Percentiles rank a stretch among this genome's conserved stretches.
Conservation (phyloP, 768 basidiomycete species). For the Suillus subluteus region DNA sequence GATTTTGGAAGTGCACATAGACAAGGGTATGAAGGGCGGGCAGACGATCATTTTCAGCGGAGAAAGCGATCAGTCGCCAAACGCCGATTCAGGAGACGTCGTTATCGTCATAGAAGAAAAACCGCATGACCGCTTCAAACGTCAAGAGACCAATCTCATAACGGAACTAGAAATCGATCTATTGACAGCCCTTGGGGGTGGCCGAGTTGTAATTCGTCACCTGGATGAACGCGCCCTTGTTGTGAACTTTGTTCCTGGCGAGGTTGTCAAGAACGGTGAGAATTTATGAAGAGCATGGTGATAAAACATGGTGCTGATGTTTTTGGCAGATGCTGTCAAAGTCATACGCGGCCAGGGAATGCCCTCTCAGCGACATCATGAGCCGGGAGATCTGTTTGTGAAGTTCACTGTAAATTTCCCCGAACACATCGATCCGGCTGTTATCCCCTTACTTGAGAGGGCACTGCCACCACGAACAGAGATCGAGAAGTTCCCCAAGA, state of each 20-base stretch:
- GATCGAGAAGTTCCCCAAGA: slow-evolving; percentile 69
- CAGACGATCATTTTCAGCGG: slow-evolving; percentile 88
- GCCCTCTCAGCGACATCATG: slow-evolving; percentile 98
- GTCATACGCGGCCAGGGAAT: slow-evolving; percentile 95
- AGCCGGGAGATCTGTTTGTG: slow-evolving; percentile 91
- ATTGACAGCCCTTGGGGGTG: slow-evolving; percentile 91
- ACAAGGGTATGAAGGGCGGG: slow-evolving; percentile 96
- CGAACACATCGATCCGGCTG: slow-evolving; percentile 67
- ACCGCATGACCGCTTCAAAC: slow-evolving; percentile 84
- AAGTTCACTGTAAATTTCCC: slow-evolving; percentile 90
- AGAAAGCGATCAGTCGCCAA: slow-evolving; percentile 92
- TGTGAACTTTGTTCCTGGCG: slow-evolving; percentile 84
- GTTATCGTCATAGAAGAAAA: slow-evolving; percentile 94
- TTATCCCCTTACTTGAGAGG: slow-evolving; percentile 75
- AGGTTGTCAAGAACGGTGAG: slow-evolving; percentile 92
- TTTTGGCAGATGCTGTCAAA: slow-evolving; percentile 74
- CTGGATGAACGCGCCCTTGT: slow-evolving; percentile 90
- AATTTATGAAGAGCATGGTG: background rate
- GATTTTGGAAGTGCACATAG: slow-evolving; percentile 95
- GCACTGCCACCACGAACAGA: slow-evolving; percentile 82
- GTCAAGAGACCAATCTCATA: slow-evolving; percentile 86
- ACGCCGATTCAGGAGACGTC: slow-evolving; percentile 89
- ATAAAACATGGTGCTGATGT: background rate
- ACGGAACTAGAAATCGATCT: slow-evolving; percentile 91
- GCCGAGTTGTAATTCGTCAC: slow-evolving; percentile 87